Conservation (phyloP, 225 moss, liverwort and hornwort genomes). For the Ulota crispa region DNA sequence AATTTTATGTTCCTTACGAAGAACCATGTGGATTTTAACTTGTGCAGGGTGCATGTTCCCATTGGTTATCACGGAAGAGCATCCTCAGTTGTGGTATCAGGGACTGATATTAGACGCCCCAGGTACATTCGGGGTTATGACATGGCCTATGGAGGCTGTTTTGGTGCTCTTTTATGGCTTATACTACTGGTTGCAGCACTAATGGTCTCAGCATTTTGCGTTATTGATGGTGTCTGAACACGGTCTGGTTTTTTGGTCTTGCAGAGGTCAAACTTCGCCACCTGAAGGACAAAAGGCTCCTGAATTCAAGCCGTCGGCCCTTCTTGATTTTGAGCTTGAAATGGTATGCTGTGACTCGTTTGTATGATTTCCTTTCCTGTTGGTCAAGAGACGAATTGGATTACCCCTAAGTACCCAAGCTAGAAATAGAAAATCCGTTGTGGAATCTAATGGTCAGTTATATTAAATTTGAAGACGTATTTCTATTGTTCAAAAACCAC, state of each 20-base stretch:
- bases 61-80: constrained; percentile 93
- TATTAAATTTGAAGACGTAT: not conserved
- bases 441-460: not conserved
- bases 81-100: constrained; percentile 81
- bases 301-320: constrained; percentile 67
- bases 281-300: constrained; percentile 66
- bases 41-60: constrained; percentile 81
- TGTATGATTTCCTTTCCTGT: not conserved
- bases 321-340: constrained; percentile 89
- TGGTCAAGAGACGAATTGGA: not conserved
- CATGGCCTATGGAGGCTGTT: not conserved
- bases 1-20: not conserved
- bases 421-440: not conserved
- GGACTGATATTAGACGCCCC: constrained; percentile 74
- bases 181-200: not conserved
- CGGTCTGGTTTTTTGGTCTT: not conserved
- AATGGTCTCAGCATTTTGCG: not conserved
- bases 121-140: constrained; percentile 46
- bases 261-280: constrained; percentile 85
- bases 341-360: constrained; percentile 52
- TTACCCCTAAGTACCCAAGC: not conserved
- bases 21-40: constrained; percentile 1
- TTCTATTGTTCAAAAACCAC: not conserved
- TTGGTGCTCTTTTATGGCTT: not conserved
- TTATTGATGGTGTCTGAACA: constrained; percentile 1